Conservation (phyloP, 176 grass and related monocot species). For the Carex parvula region DNA sequence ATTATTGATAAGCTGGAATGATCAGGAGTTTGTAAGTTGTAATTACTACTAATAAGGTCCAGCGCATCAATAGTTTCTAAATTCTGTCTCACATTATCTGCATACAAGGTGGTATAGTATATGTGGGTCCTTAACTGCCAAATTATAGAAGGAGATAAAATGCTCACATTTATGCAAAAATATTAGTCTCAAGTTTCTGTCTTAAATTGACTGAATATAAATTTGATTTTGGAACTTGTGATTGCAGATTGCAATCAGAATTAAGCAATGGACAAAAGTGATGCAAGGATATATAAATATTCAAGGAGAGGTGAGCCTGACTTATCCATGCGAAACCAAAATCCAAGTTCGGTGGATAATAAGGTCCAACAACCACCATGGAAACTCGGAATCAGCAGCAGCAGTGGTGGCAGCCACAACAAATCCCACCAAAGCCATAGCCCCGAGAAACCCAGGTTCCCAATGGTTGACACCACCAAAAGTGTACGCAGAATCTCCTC, state of each 20-base stretch:
- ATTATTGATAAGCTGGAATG: background rate
- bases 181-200: background rate
- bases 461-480: slow-evolving; percentile 22
- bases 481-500: slow-evolving; percentile 49
- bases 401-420: slow-evolving; percentile 39
- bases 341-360: slow-evolving; percentile 33
- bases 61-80: background rate
- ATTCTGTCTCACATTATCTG: background rate
- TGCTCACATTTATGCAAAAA: background rate
- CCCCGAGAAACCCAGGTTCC: slow-evolving; percentile 48
- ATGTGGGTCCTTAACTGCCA: background rate
- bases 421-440: slow-evolving; percentile 43
- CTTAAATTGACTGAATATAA: background rate
- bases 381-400: slow-evolving; percentile 27
- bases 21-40: background rate
- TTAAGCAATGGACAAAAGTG: slow-evolving; percentile 7
- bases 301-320: background rate
- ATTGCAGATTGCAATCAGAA: background rate
- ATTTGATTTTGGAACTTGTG: background rate
- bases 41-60: background rate
- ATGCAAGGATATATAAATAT: background rate
- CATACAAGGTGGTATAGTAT: background rate
- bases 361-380: slow-evolving; percentile 32
- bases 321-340: background rate
- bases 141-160: background rate